phyloP scores from a whole-genome alignment of 1,139 yeast genomes.

The Saccharomyces hybrid region DNA sequence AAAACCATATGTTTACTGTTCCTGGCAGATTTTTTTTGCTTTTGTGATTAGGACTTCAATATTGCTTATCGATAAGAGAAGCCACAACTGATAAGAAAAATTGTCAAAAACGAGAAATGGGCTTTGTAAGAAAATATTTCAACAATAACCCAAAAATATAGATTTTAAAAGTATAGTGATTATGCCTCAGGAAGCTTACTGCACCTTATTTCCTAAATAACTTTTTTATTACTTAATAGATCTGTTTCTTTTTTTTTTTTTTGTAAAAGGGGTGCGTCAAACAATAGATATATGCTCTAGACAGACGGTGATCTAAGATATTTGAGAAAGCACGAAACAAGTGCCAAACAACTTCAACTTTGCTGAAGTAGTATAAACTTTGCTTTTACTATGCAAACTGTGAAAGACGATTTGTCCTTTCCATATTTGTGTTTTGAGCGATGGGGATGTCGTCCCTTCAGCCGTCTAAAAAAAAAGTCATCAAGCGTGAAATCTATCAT shows the following conservation, averaged over 20 bases:
- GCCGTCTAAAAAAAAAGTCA: background rate
- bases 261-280: background rate
- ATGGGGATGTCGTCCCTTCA: background rate
- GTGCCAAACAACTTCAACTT: background rate
- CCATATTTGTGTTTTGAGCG: background rate
- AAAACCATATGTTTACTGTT: background rate
- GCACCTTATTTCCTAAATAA: background rate
- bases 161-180: background rate
- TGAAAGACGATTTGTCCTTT: background rate
- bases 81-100: background rate
- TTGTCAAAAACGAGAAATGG: background rate
- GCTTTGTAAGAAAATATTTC: background rate
- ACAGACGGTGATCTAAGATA: background rate
- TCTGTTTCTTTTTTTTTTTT: background rate
- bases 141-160: background rate
- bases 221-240: background rate
- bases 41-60: background rate
- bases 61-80: background rate
- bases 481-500: background rate
- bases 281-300: background rate
- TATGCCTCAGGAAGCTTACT: background rate
- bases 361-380: background rate
- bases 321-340: background rate
- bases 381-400: background rate
- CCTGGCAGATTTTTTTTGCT: background rate